Evolutionary conservation across 2,329 filamentous ascomycete genomes (phyloP).

Genomic region (Aureobasidium uvarum): DNA sequence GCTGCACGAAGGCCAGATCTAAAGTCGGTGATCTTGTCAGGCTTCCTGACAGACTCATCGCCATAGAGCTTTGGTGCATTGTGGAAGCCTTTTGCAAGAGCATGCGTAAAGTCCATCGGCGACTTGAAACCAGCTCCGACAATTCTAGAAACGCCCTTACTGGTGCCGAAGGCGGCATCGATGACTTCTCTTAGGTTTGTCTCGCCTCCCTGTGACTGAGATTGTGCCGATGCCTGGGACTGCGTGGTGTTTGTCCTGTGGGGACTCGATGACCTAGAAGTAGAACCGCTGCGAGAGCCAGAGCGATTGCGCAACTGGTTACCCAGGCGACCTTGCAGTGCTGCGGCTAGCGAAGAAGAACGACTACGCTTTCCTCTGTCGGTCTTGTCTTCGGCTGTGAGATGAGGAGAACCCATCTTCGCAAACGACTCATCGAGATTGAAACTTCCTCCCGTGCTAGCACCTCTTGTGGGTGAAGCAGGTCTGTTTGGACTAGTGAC

Average conservation of each 20-base stretch:
- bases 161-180: conserved; percentile 35
- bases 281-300: conserved; percentile 11
- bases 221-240: not conserved
- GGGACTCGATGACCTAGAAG: conserved; percentile 1
- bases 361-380: conserved; percentile 16
- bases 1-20: conserved; percentile 53
- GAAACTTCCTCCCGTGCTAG: conserved; percentile 24
- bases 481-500: conserved; percentile 5
- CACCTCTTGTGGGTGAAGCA: not conserved
- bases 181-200: conserved; percentile 11
- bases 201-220: not conserved
- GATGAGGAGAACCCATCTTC: conserved; percentile 26
- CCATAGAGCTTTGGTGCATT: conserved; percentile 69
- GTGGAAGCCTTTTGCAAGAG: conserved; percentile 66
- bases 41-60: conserved; percentile 65
- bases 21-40: conserved; percentile 63
- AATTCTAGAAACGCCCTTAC: conserved; percentile 41
- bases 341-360: conserved; percentile 24
- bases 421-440: conserved; percentile 30
- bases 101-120: conserved; percentile 61
- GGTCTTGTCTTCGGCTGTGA: conserved; percentile 9
- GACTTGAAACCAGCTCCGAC: conserved; percentile 43
- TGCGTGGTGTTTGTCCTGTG: not conserved
- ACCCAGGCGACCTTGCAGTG: conserved; percentile 26
- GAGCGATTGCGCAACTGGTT: conserved; percentile 1